Evolutionary conservation across 192 early-diverging fungal genomes (phyloP).

Genomic region (Cetraspora pellucida): DNA sequence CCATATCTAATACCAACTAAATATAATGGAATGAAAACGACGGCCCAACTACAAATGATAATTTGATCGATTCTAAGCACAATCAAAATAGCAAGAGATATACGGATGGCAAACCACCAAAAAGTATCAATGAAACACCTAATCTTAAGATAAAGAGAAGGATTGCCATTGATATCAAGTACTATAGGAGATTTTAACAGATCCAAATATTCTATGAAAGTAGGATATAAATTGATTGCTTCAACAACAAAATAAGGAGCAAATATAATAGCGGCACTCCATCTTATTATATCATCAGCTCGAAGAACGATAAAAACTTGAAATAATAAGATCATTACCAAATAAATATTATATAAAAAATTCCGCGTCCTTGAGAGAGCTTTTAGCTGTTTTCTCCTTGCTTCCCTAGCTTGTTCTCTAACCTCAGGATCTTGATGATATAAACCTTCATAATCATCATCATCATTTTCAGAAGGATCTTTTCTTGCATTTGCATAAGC

Average conservation of each 20-base stretch:
- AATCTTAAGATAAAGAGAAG: conserved; percentile 1
- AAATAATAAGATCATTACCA: conserved; percentile 70
- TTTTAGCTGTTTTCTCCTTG: conserved; percentile 43
- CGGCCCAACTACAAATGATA: conserved; percentile 61
- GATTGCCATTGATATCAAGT: conserved; percentile 36
- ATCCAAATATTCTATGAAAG: conserved; percentile 42
- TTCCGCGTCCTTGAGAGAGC: conserved; percentile 27
- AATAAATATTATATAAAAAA: conserved; percentile 39
- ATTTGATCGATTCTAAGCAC: conserved; percentile 59
- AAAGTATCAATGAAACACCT: conserved; percentile 53
- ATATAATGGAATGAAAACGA: conserved; percentile 73
- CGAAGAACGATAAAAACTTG: conserved; percentile 75
- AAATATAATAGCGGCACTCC: conserved; percentile 71
- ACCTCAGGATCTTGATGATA: conserved; percentile 47
- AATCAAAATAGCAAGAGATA: conserved; percentile 70
- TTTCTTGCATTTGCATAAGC: conserved; percentile 35
- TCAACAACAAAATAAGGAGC: conserved; percentile 86
- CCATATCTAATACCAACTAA: conserved; percentile 61
- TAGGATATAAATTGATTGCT: conserved; percentile 60
- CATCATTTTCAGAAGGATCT: conserved; percentile 46
- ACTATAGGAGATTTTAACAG: conserved; percentile 31
- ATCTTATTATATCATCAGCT: conserved; percentile 65
- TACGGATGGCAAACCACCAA: conserved; percentile 68
- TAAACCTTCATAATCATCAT: conserved; percentile 42
- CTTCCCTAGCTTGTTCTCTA: conserved; percentile 46